Conservation (phyloP, 2,329 filamentous ascomycete genomes). For the Verticillium alfalfae region DNA sequence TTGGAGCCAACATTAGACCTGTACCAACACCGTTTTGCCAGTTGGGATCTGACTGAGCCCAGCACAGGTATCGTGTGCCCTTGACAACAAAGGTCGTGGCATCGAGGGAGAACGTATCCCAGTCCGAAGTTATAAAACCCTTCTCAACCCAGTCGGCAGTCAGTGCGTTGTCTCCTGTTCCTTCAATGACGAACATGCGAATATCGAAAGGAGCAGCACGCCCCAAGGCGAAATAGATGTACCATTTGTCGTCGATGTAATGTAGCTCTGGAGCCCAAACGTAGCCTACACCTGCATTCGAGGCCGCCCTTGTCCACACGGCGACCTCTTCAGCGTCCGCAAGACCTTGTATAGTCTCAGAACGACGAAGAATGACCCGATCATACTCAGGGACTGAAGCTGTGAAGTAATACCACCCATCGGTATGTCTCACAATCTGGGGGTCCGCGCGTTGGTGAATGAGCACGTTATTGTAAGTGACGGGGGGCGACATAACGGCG, state of each 20-base stretch:
- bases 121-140: constrained; percentile 19
- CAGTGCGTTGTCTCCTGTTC: constrained; percentile 19
- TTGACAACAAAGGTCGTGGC: constrained; percentile 19
- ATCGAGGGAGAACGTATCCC: constrained; percentile 23
- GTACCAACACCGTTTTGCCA: constrained; percentile 15
- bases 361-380: constrained; percentile 7
- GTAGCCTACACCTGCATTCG: constrained; percentile 32
- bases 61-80: constrained; percentile 20
- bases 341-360: constrained; percentile 9
- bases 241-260: constrained; percentile 43
- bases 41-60: constrained; percentile 20
- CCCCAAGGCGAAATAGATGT: constrained; percentile 40
- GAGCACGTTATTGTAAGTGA: constrained; percentile 21
- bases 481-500: constrained; percentile 13
- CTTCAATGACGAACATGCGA: constrained; percentile 20
- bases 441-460: constrained; percentile 20
- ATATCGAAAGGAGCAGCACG: constrained; percentile 10
- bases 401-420: constrained; percentile 14
- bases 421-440: constrained; percentile 20
- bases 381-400: constrained; percentile 13
- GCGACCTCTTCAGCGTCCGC: constrained; percentile 11
- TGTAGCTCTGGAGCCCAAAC: constrained; percentile 54
- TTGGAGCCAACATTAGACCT: constrained; percentile 16
- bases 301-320: constrained; percentile 31
- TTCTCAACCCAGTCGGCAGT: constrained; percentile 20